Percentiles rank a stretch among this genome's conserved stretches.
Evolutionary conservation across 345 rosid genomes (phyloP).

Genomic region (Alliaria petiolata): DNA sequence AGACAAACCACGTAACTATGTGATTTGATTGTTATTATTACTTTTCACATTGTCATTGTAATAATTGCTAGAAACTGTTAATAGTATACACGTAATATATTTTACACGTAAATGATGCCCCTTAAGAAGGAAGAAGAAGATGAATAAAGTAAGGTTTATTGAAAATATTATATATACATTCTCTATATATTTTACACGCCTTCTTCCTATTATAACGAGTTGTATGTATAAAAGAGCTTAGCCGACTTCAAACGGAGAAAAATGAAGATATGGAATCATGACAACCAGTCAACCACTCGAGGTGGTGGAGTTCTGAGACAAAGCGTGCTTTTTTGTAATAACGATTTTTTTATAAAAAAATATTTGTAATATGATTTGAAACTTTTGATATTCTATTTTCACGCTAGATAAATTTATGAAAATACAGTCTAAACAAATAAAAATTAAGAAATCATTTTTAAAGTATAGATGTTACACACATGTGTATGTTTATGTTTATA

Average conservation of each 20-base stretch:
- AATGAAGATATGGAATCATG: background rate
- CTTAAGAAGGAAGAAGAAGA: too few species aligned
- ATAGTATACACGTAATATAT: background rate
- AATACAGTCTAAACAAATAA: background rate
- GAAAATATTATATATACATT: too few species aligned
- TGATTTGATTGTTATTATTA: background rate
- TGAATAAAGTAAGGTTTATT: too few species aligned
- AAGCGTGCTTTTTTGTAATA: background rate
- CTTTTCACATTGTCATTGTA: background rate
- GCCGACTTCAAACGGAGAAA: conserved; percentile 12
- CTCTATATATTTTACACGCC: background rate
- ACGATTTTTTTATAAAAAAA: background rate
- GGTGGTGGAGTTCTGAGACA: background rate
- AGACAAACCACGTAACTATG: background rate
- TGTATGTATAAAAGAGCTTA: background rate
- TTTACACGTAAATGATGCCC: too few species aligned
- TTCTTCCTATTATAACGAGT: background rate
- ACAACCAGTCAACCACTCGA: conserved; percentile 16
- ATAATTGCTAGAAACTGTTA: background rate
- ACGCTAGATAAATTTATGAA: background rate
- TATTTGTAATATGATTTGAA: background rate
- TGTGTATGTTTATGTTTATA: background rate
- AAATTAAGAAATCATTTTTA: background rate
- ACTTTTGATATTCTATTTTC: background rate
- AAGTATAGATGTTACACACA: background rate